Base-by-base conservation (phyloP, 1,284 basidiomycete species). In the Ganoderma resinaceum region DNA sequence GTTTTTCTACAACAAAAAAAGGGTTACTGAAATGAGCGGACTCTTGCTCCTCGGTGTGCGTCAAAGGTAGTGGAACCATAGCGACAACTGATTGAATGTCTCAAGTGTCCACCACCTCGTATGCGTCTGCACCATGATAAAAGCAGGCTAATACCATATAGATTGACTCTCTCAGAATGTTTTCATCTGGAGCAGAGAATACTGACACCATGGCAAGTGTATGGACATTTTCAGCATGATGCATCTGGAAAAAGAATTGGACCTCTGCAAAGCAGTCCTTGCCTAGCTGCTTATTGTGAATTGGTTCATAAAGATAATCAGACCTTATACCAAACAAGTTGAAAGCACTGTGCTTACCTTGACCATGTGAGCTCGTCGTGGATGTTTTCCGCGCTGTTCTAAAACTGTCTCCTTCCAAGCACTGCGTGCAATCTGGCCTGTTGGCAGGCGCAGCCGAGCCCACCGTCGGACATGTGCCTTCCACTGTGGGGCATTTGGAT, bases 141-240 rank as follows among this genome's bases (percentile, higher is more conserved):
- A 6, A 6, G 42, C 68, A 71, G 29, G 59, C 66, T 38, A 61
- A 52, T 40, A 18, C 61, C 52, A 1, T 23, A 33, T 35, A 35
- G 35, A 35, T 35, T 0, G 69, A 60, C 1, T 61, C 49, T 8
- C 23, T 1, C 1, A 66, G 43, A 1, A 72, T 11, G 9, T 7
- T 9, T 0, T 18, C 23, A 35, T 73, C 67, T 2, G 61, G 64
- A 0, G 43, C 31, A 2, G 66, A 43, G 55, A 68, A 73, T 0
- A 68, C 16, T 1, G 70, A 70, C 1, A 72, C 38, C 38, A 72
- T 58, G 1, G 69, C 70, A 31, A 70, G 46, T 0, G 43, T 43
- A 7, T 43, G 14, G 20, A 52, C 46, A 23, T 49, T 11, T 49
- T 18, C 18, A 9, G 5, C 5, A 9, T 35, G 35, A 3, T 53